phyloP scores from a whole-genome alignment of 805 yeast species.

The Starmerella geochares region DNA sequence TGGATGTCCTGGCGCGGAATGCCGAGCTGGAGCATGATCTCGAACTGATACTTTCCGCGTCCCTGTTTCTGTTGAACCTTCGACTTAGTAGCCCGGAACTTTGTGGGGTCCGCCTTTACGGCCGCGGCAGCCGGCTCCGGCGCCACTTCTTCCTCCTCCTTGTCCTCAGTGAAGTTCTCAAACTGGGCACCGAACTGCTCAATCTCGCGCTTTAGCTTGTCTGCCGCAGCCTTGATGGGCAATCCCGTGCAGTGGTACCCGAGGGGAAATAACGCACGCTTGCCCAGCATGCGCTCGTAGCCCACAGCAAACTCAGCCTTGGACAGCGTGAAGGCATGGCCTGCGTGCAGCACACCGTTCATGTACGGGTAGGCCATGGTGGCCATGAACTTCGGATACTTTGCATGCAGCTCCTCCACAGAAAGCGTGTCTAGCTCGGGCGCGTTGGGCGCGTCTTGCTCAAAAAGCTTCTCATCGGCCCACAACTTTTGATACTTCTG shows the following conservation, averaged over 20 bases:
- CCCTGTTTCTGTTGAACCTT: constrained; percentile 93
- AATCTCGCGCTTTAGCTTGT: constrained; percentile 83
- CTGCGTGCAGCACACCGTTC: constrained; percentile 98
- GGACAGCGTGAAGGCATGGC: constrained; percentile 90
- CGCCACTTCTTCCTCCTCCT: constrained; percentile 32
- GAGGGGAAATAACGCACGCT: constrained; percentile 82
- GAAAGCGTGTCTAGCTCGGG: constrained; percentile 52
- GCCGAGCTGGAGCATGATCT: constrained; percentile 92
- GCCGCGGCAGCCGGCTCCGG: constrained; percentile 19
- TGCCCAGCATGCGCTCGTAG: constrained; percentile 89
- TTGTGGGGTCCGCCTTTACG: constrained; percentile 55
- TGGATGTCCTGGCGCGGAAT: constrained; percentile 71
- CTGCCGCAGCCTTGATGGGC: constrained; percentile 94
- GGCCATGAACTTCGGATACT: constrained; percentile 77
- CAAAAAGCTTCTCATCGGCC: constrained; percentile 78
- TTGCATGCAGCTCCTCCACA: constrained; percentile 60
- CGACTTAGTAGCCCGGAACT: constrained; percentile 84
- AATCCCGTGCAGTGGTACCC: constrained; percentile 99
- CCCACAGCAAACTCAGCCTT: constrained; percentile 89
- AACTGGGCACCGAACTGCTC: constrained; percentile 83
- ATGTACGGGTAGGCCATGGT: constrained; percentile 98
- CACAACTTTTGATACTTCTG: constrained; percentile 77
- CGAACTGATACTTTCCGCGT: constrained; percentile 86
- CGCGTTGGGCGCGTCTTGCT: constrained; percentile 66
- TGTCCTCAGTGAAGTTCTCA: constrained; percentile 36